These are phyloP conservation scores for Aspergillus hancockii DNA, from an alignment of 495 filamentous ascomycete species.

Conservation along the genomic window DNA sequence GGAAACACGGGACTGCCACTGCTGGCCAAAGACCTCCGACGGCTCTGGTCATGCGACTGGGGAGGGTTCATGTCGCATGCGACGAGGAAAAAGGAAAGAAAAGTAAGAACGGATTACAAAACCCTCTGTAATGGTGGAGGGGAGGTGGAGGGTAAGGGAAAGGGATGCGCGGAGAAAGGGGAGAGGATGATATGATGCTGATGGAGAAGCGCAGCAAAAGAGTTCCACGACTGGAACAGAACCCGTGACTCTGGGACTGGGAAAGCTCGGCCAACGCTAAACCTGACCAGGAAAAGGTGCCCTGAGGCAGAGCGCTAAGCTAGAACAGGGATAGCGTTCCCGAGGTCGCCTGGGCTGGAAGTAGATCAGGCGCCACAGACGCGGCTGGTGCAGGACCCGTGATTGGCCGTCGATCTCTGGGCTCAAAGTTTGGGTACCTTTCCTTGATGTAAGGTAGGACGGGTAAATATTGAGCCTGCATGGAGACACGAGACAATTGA, in stretches of 20 bases:
- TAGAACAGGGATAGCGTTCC: constrained; percentile 36
- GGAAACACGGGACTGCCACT: constrained; percentile 37
- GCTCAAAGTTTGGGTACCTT: constrained; percentile 20
- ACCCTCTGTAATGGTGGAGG: constrained; percentile 5
- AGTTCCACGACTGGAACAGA: constrained; percentile 26
- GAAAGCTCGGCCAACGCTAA: constrained; percentile 35
- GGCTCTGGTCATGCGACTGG: constrained; percentile 31
- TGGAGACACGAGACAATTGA: constrained; percentile 18
- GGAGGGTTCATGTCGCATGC: constrained; percentile 39
- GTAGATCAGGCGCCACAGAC: constrained; percentile 39
- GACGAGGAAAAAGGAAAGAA: neutral
- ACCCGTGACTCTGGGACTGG: constrained; percentile 45
- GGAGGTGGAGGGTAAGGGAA: constrained; percentile 2
- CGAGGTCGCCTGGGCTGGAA: constrained; percentile 33
- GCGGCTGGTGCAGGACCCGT: constrained; percentile 17
- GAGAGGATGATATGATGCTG: constrained; percentile 12
- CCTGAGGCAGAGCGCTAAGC: constrained; percentile 20
- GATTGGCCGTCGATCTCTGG: constrained; percentile 16
- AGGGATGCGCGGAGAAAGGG: constrained; percentile 8
- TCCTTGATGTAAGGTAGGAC: constrained; percentile 21
- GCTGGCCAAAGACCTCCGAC: constrained; percentile 39
- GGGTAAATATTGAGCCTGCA: constrained; percentile 26
- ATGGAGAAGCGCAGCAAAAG: constrained; percentile 11
- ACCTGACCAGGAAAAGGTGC: constrained; percentile 24
- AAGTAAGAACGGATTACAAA: constrained; percentile 10